Evolutionary conservation across 75 land plant genomes (phyloP).

Genomic region (Cupressus sempervirens): DNA sequence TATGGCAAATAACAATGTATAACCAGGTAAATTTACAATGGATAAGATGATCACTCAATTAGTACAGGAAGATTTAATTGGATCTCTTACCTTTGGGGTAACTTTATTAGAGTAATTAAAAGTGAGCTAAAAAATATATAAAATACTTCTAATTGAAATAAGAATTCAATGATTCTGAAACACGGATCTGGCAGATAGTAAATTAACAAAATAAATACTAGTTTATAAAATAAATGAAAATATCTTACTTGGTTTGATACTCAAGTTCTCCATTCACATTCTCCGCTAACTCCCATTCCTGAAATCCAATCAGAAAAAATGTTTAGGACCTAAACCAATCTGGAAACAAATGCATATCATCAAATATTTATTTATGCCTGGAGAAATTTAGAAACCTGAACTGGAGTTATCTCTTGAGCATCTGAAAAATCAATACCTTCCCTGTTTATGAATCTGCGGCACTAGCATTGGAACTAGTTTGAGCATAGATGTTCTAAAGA

Average conservation of each 20-base stretch:
- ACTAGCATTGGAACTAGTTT: neutral
- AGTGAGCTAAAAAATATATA: neutral
- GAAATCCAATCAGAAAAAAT: neutral
- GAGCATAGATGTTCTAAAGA: neutral
- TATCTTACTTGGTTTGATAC: conserved; percentile 82
- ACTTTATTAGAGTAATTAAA: neutral
- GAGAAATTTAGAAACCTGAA: conserved; percentile 52
- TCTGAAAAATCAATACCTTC: conserved; percentile 95
- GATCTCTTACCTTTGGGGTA: neutral
- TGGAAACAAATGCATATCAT: conserved; percentile 12
- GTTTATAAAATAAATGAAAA: neutral
- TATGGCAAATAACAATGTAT: neutral
- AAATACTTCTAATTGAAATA: neutral
- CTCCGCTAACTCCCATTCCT: conserved; percentile 97
- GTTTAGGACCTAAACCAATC: neutral
- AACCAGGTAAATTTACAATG: neutral
- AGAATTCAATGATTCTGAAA: neutral
- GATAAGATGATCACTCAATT: neutral
- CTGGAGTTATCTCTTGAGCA: conserved; percentile 73
- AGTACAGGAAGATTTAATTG: neutral
- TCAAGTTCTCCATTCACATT: conserved; percentile 86
- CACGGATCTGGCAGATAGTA: neutral
- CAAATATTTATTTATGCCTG: neutral
- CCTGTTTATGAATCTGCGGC: conserved; percentile 77
- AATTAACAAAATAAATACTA: neutral